These are phyloP conservation scores for Cercospora sojina DNA, from an alignment of 2,329 filamentous ascomycete genomes.

Conservation along the genomic window DNA sequence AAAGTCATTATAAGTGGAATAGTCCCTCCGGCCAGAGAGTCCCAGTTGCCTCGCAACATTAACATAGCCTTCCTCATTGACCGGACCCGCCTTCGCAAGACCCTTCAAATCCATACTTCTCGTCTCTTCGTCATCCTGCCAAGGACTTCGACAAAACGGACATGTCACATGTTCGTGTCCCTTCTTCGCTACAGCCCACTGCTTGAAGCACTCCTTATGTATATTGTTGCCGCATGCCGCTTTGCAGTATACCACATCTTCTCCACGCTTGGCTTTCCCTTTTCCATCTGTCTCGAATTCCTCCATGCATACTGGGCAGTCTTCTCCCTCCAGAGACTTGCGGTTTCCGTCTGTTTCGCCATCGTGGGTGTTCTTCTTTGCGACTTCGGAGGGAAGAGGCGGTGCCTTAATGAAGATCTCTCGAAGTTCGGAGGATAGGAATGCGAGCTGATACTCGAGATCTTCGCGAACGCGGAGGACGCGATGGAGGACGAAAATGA, in stretches of 20 bases:
- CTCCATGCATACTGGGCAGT: constrained; percentile 58
- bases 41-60: constrained; percentile 37
- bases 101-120: constrained; percentile 25
- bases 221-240: constrained; percentile 63
- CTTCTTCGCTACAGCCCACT: constrained; percentile 46
- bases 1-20: constrained; percentile 35
- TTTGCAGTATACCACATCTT: constrained; percentile 59
- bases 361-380: constrained; percentile 34
- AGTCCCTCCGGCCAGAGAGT: constrained; percentile 32
- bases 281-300: constrained; percentile 28
- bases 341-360: constrained; percentile 51
- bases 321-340: constrained; percentile 60
- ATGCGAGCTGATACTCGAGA: constrained; percentile 61
- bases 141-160: constrained; percentile 36
- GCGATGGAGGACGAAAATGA: constrained; percentile 60
- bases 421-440: constrained; percentile 57
- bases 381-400: constrained; percentile 45
- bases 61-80: constrained; percentile 36
- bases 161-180: constrained; percentile 31
- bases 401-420: constrained; percentile 59
- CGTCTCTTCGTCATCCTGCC: constrained; percentile 27
- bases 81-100: constrained; percentile 26
- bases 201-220: constrained; percentile 57
- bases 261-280: constrained; percentile 19
- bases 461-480: constrained; percentile 57